Evolutionary conservation across 2,329 filamentous ascomycete species (phyloP), one percentile per base, ranked within the genome.

Genomic region (Beauveria sp.): DNA sequence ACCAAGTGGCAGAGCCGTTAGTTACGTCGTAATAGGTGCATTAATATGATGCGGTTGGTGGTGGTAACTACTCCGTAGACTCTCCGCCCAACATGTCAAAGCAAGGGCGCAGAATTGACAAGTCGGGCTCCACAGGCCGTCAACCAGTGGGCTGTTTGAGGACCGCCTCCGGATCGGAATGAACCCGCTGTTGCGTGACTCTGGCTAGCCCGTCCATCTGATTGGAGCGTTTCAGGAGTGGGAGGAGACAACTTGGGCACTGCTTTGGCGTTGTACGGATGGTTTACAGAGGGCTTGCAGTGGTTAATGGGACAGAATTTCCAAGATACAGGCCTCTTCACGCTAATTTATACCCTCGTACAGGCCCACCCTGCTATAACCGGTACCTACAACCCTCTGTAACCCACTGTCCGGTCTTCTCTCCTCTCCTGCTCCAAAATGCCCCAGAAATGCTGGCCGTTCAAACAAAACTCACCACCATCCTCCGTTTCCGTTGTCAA

Each of bases 21-120:
- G 34, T 16, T 38, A 38, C 12, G 34, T 16, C 2, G 34, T 38
- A 38, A 9, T 9, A n/a, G 42, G 40, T 43, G 40, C 40, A 43
- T 43, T n/a, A 9, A 43, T 43, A 34, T 34, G 10, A 34, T 34
- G 30, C 12, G 9, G 30, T 34, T 34, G 30, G 30, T 34, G 10
- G 30, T 34, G 10, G 30, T 34, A 12, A 38, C 34, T 38, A 38
- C 34, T 38, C 34, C 34, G 12, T 16, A 14, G 5, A 1, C 12
- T 38, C 34, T 38, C 46, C 47, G 51, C 30, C 50, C 51, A 45
- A 34, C 55, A 54, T 66, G 73, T 76, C 72, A 73, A 72, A 60
- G 65, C 66, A 75, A 76, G 74, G 74, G 74, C 74, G 74, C 67
- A 67, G 56, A 67, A 70, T 70, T 73, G 70, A 74, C 73, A 72